A percentile compares a stretch with the other conserved stretches of the same genome.
These are phyloP conservation scores for Corylus avellana DNA, from an alignment of 306 rosid species.

Conservation along the genomic window DNA sequence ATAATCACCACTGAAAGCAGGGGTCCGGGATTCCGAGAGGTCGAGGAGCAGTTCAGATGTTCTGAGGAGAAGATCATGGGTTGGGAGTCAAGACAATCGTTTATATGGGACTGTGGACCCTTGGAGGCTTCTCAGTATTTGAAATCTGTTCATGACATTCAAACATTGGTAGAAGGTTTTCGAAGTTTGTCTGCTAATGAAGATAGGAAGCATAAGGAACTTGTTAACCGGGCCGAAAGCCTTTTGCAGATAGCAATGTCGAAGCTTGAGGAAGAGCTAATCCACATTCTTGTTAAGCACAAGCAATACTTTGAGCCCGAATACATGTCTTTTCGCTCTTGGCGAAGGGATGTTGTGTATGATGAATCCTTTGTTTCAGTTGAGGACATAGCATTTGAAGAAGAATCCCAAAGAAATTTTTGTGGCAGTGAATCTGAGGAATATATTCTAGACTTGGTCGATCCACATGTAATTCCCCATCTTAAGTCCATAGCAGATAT, in stretches of 20 bases:
- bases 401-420: constrained; percentile 14
- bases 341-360: constrained; percentile 32
- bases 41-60: constrained; percentile 41
- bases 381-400: constrained; percentile 42
- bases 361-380: constrained; percentile 46
- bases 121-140: constrained; percentile 41
- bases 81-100: constrained; percentile 46
- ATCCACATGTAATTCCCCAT: constrained; percentile 42
- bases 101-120: constrained; percentile 46
- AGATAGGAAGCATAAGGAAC: constrained; percentile 39
- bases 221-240: constrained; percentile 41
- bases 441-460: constrained; percentile 40
- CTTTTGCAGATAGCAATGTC: constrained; percentile 59
- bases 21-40: background rate
- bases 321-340: constrained; percentile 43
- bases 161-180: constrained; percentile 39
- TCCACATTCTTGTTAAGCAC: constrained; percentile 50
- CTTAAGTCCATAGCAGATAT: constrained; percentile 56
- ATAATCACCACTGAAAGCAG: constrained; percentile 30
- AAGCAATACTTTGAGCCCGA: constrained; percentile 55
- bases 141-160: constrained; percentile 46
- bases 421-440: constrained; percentile 21
- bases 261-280: constrained; percentile 55
- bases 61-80: constrained; percentile 42
- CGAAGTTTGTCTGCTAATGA: constrained; percentile 33